phyloP scores from a whole-genome alignment of 345 rosid species.

The Barbarea vulgaris region DNA sequence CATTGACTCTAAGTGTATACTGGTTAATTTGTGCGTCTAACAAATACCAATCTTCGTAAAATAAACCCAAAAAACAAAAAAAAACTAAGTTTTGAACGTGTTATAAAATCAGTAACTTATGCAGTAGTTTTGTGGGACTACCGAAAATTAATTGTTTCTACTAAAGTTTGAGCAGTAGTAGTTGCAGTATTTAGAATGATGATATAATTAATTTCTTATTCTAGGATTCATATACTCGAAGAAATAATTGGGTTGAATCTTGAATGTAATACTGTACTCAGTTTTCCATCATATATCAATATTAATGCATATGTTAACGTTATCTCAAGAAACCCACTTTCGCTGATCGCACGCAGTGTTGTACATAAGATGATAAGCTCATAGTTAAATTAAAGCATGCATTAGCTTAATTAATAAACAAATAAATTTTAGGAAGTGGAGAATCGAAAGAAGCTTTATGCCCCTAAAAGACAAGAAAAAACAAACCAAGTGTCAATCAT shows the following conservation, averaged over 20 bases:
- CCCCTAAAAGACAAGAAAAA: constrained; percentile 17
- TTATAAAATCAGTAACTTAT: background rate
- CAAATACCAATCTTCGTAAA: background rate
- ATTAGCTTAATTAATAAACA: constrained; percentile 21
- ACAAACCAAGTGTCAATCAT: constrained; percentile 39
- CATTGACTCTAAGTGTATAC: constrained; percentile 13
- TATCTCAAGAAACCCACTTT: constrained; percentile 11
- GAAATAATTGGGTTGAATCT: constrained; percentile 11
- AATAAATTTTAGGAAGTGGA: constrained; percentile 22
- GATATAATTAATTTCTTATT: background rate
- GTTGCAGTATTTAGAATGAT: background rate
- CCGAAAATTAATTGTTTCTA: background rate
- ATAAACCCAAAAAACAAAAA: background rate
- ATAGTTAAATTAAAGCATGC: constrained; percentile 9
- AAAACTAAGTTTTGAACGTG: background rate
- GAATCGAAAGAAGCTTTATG: constrained; percentile 34
- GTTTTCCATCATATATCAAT: background rate
- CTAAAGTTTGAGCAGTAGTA: background rate
- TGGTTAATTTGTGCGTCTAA: constrained; percentile 1
- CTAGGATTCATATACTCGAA: constrained; percentile 11
- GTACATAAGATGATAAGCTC: background rate
- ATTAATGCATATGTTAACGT: constrained; percentile 12
- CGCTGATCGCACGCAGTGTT: constrained; percentile 3
- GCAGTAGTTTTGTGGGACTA: background rate
- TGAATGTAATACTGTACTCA: background rate